Percentiles rank a stretch among this genome's conserved stretches.
These are phyloP conservation scores for Pontederia crassipes DNA, from an alignment of 176 grass and related monocot genomes.

Conservation along the genomic window DNA sequence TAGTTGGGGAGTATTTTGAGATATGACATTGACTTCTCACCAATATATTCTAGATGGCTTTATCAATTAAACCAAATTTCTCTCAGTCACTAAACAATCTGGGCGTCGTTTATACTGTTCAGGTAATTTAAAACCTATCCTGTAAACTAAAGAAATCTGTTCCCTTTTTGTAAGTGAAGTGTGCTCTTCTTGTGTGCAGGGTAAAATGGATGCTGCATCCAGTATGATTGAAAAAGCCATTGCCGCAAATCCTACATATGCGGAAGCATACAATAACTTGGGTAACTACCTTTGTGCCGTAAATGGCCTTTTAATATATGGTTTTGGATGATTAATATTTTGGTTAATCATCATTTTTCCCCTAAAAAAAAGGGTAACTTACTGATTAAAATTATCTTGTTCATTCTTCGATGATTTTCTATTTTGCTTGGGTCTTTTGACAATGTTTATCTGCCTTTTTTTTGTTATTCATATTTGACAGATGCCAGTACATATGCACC, in stretches of 20 bases:
- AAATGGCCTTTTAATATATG: neutral
- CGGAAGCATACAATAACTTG: slow-evolving; percentile 99
- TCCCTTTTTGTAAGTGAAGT: neutral
- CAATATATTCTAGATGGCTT: slow-evolving; percentile 59
- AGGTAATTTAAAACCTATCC: slow-evolving; percentile 37
- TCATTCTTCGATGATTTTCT: too few species aligned
- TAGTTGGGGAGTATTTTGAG: neutral
- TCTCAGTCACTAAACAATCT: slow-evolving; percentile 97
- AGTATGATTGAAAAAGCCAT: slow-evolving; percentile 98
- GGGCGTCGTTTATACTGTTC: slow-evolving; percentile 98
- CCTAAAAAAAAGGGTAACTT: too few species aligned
- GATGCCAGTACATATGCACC: too few species aligned
- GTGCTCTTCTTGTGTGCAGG: slow-evolving; percentile 24
- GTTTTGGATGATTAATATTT: too few species aligned
- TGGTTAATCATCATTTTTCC: too few species aligned
- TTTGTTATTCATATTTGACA: too few species aligned
- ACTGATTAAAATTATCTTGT: too few species aligned
- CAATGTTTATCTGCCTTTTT: too few species aligned
- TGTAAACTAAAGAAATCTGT: neutral
- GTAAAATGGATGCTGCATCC: slow-evolving; percentile 95
- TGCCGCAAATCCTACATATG: slow-evolving; percentile 69
- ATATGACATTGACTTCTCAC: neutral
- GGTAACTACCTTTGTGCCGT: slow-evolving; percentile 29
- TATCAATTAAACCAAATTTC: slow-evolving; percentile 92
- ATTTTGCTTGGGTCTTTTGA: too few species aligned